Base-by-base conservation (phyloP, 352 stramenopile species). In the Phytophthora chlamydospora region DNA sequence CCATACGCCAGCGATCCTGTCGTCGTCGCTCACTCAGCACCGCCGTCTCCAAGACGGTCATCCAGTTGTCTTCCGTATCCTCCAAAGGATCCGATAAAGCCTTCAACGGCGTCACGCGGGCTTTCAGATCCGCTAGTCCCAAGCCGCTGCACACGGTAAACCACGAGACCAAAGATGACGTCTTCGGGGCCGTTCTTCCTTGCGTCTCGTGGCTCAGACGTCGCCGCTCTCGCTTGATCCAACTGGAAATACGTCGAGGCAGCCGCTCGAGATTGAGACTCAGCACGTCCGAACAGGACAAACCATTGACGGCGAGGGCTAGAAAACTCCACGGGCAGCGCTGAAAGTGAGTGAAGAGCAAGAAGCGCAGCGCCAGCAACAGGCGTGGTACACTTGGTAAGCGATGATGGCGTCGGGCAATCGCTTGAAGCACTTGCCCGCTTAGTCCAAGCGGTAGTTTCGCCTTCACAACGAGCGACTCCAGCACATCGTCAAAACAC, bases 401-500 rank as follows among this genome's bases (percentile, higher is more conserved):
- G 9, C 68, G 77, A 32, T 74, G 63, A 42, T 90, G 78, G 8
- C 75, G 75, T 8, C 54, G 58, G 0, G 80, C 70, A 10, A 96
- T 58, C 41, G 73, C 66, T 33, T 57, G 73, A 14, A 94, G 51
- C 1, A 88, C 70, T 24, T 78, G 35, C 9, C 85, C 81, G 2
- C 62, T 73, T 2, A 93, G 53, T 21, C 56, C 62, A 24, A 96
- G 49, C 1, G 87, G 85, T 7, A 91, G 67, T 29, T 85, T 76
- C 14, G 74, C 69, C 13, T 89, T 67, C 6, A 93, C 83, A 3
- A 94, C 70, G 10, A 96, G 71, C 5, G 73, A 58, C 39, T 96
- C 83, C 11, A 93, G 21, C 31, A 96, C 82, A 57, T 91, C 75
- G 21, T 90, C 68, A 41, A 91, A 90, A 47, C 81, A 85, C 41